Evolutionary conservation across 768 basidiomycete species (phyloP).

Genomic region (Tricholoma sp.): DNA sequence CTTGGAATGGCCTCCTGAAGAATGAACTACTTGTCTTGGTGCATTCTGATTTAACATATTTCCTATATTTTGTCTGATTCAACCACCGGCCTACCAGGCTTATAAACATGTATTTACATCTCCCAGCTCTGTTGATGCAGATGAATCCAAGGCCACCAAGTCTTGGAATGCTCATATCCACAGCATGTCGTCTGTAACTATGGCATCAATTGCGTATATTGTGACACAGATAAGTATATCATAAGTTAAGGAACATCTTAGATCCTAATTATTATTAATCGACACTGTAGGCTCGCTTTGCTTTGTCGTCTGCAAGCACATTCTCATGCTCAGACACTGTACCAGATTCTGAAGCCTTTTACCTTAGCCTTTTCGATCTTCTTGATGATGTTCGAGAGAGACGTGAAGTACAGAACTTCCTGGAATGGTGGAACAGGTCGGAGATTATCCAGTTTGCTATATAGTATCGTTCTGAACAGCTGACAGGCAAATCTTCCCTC

Average conservation of each 20-base stretch:
- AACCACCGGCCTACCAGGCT: neutral
- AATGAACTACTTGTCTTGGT: neutral
- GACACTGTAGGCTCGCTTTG: conserved; percentile 2
- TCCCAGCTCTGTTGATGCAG: neutral
- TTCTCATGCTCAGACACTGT: neutral
- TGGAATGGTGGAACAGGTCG: no score
- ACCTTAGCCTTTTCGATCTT: no score
- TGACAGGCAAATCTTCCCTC: neutral
- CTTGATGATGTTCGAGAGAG: no score
- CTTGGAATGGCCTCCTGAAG: neutral
- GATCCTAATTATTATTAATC: no score
- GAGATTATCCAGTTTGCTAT: no score
- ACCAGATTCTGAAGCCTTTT: no score
- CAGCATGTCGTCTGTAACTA: neutral
- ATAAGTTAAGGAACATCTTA: no score
- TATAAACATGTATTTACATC: neutral
- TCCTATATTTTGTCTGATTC: neutral
- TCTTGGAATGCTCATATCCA: neutral
- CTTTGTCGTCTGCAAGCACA: neutral
- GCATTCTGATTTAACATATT: neutral
- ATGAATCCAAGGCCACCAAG: neutral
- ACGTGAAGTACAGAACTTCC: no score
- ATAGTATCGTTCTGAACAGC: neutral
- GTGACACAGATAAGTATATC: neutral
- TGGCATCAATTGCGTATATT: neutral